Percentiles rank a stretch among this genome's conserved stretches.
Conservation (phyloP, 2,329 filamentous ascomycete genomes). For the Diaporthe citrichinensis region DNA sequence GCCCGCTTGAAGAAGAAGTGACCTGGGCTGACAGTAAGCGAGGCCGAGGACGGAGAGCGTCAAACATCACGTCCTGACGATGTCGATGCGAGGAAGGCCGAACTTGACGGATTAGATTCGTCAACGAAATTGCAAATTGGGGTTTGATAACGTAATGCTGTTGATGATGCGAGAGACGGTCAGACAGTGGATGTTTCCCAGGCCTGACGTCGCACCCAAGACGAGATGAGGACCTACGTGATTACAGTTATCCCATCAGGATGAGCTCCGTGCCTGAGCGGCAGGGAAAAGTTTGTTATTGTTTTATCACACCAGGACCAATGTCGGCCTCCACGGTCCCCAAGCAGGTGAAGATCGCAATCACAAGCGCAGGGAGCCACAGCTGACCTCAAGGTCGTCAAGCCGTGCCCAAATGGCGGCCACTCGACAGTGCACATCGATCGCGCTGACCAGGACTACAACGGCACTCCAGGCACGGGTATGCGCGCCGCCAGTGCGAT, state of each 20-base stretch:
- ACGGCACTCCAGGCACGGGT: constrained; percentile 51
- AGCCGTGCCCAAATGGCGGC: constrained; percentile 50
- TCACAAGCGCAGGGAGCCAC: constrained; percentile 54
- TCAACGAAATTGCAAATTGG: too few relatives aligned
- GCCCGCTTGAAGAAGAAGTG: neutral
- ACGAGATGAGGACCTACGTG: neutral
- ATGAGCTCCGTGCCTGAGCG: neutral
- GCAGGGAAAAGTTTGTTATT: neutral
- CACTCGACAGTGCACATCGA: constrained; percentile 53
- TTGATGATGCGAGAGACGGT: neutral
- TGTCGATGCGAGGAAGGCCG: neutral
- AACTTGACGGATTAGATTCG: too few relatives aligned
- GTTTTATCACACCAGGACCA: neutral
- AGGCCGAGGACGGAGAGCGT: neutral
- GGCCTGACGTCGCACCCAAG: neutral
- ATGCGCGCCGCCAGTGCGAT: constrained; percentile 52
- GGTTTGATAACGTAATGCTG: neutral
- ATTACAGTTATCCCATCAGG: neutral
- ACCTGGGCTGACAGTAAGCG: neutral
- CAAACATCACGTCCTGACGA: neutral
- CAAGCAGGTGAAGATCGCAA: constrained; percentile 55
- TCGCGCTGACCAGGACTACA: constrained; percentile 48
- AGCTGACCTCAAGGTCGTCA: constrained; percentile 49
- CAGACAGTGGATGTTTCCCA: neutral
- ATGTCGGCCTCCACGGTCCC: neutral